Conservation (phyloP, 176 grass and related monocot genomes). For the Oryza meyeriana region DNA sequence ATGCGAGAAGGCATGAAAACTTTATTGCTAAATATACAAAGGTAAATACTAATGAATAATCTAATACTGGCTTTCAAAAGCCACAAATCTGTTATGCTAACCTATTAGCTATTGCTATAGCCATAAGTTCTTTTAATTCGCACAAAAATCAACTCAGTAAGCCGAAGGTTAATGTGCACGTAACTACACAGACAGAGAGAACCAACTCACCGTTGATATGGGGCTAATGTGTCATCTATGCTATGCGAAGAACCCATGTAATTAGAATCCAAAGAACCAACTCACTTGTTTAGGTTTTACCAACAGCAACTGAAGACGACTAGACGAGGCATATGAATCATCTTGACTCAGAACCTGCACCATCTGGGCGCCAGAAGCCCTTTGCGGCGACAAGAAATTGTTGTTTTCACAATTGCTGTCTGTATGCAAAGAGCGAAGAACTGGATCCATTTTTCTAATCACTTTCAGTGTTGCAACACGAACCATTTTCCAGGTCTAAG, state of each 20-base stretch:
- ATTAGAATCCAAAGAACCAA: slow-evolving; percentile 22
- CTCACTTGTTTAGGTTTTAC: neutral
- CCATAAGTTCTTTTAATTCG: neutral
- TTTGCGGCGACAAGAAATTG: slow-evolving; percentile 79
- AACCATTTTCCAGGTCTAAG: slow-evolving; percentile 84
- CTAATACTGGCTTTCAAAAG: neutral
- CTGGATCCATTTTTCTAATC: slow-evolving; percentile 57
- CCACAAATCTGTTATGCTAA: neutral
- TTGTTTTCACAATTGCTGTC: slow-evolving; percentile 50
- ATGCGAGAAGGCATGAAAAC: neutral
- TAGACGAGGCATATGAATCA: neutral
- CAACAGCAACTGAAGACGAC: neutral
- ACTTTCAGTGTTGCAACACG: slow-evolving; percentile 54
- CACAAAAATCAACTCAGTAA: neutral
- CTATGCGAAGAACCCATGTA: slow-evolving; percentile 23
- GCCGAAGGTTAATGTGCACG: neutral
- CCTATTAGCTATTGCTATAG: slow-evolving; percentile 9
- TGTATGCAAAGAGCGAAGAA: slow-evolving; percentile 76
- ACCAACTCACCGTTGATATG: slow-evolving; percentile 13
- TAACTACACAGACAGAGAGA: neutral
- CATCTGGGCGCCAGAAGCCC: slow-evolving; percentile 66
- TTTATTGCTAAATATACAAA: neutral
- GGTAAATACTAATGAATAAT: neutral
- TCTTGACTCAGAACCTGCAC: slow-evolving; percentile 15
- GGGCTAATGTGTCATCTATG: neutral